Conservation (phyloP, 2,329 filamentous ascomycete species). For the Macroventuria anomochaeta region DNA sequence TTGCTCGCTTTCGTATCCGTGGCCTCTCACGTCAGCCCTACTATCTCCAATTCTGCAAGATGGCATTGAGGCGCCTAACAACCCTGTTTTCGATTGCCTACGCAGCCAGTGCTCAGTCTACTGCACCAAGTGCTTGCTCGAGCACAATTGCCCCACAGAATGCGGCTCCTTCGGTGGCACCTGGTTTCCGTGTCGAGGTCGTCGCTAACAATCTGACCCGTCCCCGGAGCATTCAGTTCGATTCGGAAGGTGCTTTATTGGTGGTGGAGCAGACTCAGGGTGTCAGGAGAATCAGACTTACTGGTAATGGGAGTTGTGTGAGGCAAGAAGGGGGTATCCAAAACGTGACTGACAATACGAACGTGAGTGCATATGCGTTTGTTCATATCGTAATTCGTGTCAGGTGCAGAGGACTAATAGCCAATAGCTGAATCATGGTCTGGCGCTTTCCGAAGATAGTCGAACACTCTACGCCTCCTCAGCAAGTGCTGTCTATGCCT, state of each 20-base stretch:
- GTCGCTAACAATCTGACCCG: slow-evolving; percentile 54
- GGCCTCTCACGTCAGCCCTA: slow-evolving; percentile 23
- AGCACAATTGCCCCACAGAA: slow-evolving; percentile 46
- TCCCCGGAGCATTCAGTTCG: slow-evolving; percentile 58
- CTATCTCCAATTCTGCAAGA: slow-evolving; percentile 14
- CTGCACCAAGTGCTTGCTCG: slow-evolving; percentile 39
- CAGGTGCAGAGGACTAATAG: background rate
- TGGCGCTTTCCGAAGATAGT: slow-evolving; percentile 58
- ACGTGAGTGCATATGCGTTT: slow-evolving; percentile 31
- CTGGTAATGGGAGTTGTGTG: slow-evolving; percentile 38
- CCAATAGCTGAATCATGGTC: slow-evolving; percentile 59
- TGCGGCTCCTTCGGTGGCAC: slow-evolving; percentile 51
- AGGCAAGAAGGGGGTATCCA: slow-evolving; percentile 31
- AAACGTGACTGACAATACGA: slow-evolving; percentile 35
- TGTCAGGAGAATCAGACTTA: slow-evolving; percentile 49
- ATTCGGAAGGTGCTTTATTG: slow-evolving; percentile 56
- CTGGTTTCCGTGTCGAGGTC: slow-evolving; percentile 53
- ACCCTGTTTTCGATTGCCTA: slow-evolving; percentile 31
- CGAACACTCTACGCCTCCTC: slow-evolving; percentile 63
- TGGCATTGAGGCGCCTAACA: slow-evolving; percentile 36
- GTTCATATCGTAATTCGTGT: background rate
- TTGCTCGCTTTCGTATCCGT: slow-evolving; percentile 2
- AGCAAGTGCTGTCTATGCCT: slow-evolving; percentile 65
- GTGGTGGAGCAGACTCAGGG: slow-evolving; percentile 54
- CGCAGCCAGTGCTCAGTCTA: slow-evolving; percentile 33